Percentiles rank a stretch among this genome's conserved stretches.
phyloP scores from a whole-genome alignment of 2,329 filamentous ascomycete genomes.

The Elsinoe batatas region DNA sequence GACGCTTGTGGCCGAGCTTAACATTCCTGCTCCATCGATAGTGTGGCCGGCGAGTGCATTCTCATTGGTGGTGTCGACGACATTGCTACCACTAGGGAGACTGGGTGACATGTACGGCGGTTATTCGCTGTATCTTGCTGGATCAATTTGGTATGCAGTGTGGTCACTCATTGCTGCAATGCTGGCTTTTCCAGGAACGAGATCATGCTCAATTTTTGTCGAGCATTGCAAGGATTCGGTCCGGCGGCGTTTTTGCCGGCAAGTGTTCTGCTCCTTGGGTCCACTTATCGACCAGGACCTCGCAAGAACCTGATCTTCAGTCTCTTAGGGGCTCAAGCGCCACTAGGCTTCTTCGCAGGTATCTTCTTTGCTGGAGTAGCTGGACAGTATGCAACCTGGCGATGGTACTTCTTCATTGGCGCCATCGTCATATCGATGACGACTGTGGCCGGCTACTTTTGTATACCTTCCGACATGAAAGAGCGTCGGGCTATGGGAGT shows the following conservation, averaged over 20 bases:
- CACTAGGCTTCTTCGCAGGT: constrained; percentile 29
- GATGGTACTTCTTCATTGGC: constrained; percentile 30
- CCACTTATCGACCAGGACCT: constrained; percentile 24
- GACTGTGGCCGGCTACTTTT: constrained; percentile 24
- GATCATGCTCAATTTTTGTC: constrained; percentile 23
- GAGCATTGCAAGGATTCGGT: constrained; percentile 30
- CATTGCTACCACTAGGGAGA: constrained; percentile 26
- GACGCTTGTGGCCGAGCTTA: constrained; percentile 18
- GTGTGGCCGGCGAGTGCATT: constrained; percentile 30
- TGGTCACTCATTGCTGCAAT: constrained; percentile 27
- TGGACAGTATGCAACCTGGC: constrained; percentile 19
- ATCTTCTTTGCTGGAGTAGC: constrained; percentile 25
- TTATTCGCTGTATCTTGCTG: constrained; percentile 28
- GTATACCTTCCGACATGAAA: constrained; percentile 25
- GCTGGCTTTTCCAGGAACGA: constrained; percentile 23
- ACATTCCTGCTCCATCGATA: constrained; percentile 12
- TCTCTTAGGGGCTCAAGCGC: constrained; percentile 29
- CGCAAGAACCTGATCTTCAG: constrained; percentile 27
- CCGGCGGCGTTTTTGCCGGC: constrained; percentile 28
- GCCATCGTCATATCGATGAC: constrained; percentile 22
- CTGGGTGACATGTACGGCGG: constrained; percentile 29
- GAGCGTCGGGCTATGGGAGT: constrained; percentile 24
- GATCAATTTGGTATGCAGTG: constrained; percentile 26
- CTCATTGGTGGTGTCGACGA: constrained; percentile 26
- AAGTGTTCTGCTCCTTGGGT: constrained; percentile 26